phyloP scores from a whole-genome alignment of 257 asterid genomes.

The Fraxinus excelsior region DNA sequence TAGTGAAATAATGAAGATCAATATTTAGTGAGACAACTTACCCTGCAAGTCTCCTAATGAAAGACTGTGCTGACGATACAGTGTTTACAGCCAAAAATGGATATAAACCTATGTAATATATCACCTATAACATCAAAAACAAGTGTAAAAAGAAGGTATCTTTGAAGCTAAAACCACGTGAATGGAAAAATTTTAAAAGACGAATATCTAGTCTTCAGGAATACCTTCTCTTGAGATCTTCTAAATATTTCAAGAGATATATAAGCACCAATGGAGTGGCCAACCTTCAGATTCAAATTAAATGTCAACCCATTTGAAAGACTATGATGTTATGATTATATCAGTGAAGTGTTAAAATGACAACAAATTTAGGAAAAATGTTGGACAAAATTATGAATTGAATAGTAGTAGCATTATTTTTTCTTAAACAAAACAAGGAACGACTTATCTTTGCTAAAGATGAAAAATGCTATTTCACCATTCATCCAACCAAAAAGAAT shows the following conservation, averaged over 20 bases:
- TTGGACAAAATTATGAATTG: not conserved
- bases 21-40: conserved; percentile 16
- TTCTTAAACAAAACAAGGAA: conserved; percentile 36
- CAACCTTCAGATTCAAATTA: conserved; percentile 59
- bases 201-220: not conserved
- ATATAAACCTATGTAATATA: conserved; percentile 64
- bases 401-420: not conserved
- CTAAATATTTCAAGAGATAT: conserved; percentile 69
- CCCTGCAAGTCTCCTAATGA: conserved; percentile 60
- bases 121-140: conserved; percentile 49
- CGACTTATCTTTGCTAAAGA: not conserved
- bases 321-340: not conserved
- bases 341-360: not conserved
- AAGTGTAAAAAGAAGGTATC: conserved; percentile 17
- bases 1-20: not conserved
- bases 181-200: conserved; percentile 3
- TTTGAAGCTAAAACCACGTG: not conserved
- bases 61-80: conserved; percentile 59
- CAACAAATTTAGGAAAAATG: not conserved
- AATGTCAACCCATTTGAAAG: conserved; percentile 26
- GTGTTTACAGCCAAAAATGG: conserved; percentile 80
- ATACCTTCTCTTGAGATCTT: conserved; percentile 72
- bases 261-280: conserved; percentile 89
- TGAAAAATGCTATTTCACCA: not conserved
- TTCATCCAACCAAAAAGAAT: conserved; percentile 1